Evolutionary conservation across 1,284 basidiomycete species (phyloP).

Genomic region (Cryptococcus sp.): DNA sequence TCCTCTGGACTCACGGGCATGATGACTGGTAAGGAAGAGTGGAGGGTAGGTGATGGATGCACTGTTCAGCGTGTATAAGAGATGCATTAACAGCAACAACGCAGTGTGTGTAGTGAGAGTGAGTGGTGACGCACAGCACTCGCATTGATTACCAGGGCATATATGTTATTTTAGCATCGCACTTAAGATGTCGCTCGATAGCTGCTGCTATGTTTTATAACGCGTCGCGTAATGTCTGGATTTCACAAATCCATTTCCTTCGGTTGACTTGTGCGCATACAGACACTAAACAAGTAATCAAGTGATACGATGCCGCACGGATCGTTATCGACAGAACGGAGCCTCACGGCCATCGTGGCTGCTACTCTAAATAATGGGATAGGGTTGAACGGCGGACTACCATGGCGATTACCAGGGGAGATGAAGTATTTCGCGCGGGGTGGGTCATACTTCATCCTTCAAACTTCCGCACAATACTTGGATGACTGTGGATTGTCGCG

Average conservation of each 20-base stretch:
- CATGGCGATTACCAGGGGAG: conserved; percentile 87
- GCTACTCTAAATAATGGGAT: conserved; percentile 87
- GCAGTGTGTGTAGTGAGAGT: neutral
- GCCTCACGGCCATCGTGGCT: conserved; percentile 86
- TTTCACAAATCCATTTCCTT: no score
- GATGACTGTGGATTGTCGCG: neutral
- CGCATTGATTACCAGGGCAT: neutral
- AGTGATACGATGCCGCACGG: no score
- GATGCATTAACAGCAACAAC: neutral
- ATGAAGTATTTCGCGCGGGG: conserved; percentile 88
- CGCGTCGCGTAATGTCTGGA: no score
- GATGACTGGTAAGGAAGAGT: neutral
- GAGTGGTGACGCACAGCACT: conserved; percentile 13
- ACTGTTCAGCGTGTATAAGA: neutral
- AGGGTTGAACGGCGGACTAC: conserved; percentile 70
- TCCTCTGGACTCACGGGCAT: conserved; percentile 22
- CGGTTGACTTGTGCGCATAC: no score
- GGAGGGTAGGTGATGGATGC: neutral
- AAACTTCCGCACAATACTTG: neutral
- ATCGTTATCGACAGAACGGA: no score
- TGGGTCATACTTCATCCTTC: conserved; percentile 21
- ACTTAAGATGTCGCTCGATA: neutral
- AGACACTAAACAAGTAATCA: no score
- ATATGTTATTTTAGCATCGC: neutral
- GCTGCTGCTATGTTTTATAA: no score